A percentile compares a stretch with the other conserved stretches of the same genome.
Evolutionary conservation across 2,329 filamentous ascomycete species (phyloP).

Genomic region (Botrytis paeoniae): DNA sequence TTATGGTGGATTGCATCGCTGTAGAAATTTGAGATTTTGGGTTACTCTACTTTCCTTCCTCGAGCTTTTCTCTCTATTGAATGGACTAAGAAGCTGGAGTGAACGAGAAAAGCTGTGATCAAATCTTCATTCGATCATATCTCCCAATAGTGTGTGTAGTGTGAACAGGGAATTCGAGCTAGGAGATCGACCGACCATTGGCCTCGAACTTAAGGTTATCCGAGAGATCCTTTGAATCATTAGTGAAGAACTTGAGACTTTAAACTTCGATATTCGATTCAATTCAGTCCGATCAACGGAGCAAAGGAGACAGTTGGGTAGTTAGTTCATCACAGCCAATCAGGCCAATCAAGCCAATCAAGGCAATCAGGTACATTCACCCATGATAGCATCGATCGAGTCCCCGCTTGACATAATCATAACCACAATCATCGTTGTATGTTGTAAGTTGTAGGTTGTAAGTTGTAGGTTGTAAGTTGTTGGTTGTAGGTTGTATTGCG

Average conservation of each 20-base stretch:
- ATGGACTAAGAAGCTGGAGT: neutral
- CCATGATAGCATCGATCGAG: neutral
- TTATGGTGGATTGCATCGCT: neutral
- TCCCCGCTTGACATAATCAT: neutral
- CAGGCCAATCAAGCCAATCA: neutral
- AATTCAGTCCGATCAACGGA: neutral
- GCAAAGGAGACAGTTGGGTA: neutral
- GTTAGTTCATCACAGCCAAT: neutral
- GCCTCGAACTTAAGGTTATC: neutral
- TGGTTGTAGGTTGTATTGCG: neutral
- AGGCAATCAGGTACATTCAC: neutral
- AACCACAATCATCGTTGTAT: neutral
- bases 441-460: neutral
- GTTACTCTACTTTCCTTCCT: neutral
- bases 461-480: neutral
- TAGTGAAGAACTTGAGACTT: neutral
- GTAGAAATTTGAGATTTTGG: neutral
- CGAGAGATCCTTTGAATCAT: neutral
- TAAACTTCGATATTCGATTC: neutral
- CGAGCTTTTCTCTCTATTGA: constrained; percentile 1
- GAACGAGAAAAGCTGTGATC: neutral
- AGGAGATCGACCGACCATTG: neutral
- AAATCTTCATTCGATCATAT: neutral
- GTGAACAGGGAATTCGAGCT: neutral
- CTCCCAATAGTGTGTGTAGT: neutral